Base-by-base conservation (phyloP, 2,329 filamentous ascomycete species). In the Aspergillus phoenicis region DNA sequence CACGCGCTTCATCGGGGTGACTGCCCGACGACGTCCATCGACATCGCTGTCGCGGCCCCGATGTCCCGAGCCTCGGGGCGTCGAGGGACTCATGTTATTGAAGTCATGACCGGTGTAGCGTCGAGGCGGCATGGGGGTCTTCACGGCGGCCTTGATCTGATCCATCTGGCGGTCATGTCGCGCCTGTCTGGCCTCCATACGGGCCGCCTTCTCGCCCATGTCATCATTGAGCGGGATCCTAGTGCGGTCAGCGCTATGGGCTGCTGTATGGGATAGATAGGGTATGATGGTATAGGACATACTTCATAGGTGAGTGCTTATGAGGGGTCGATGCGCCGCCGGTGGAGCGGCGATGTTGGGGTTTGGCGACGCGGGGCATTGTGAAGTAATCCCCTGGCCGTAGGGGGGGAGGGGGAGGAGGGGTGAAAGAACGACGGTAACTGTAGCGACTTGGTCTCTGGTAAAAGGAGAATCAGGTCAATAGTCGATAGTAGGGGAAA, bases 181-280 rank as follows among this genome's bases (percentile, higher is more conserved):
- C 36, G 91, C 92, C 79, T 96, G 91, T 71, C 95, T 89, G 63
- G 91, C 93, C 73, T 95, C 90, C 71, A 94, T 83, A 53, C 95
- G 90, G 69, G 89, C 89, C 52, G 93, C 93, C 78, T 96, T 97
- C 80, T 99, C 95, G 69, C 89, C 87, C 62, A 87, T 89, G 83
- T 99, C 95, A 81, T 99, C 95, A 81, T 98, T 98, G 64, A 99
- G 86, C 38, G 95, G 93, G 62, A 99, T 96, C 75, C 92, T 96
- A 58, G 59, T 38, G 70, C 49, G 15, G 61, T 67, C 38, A 69
- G 66, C 58, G 58, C 30, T 45, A 39, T 49, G 30, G 38, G 33
- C 24, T 17, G 26, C 22, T 13, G 15, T 30, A 17, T 20, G 1
- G 8, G 38, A 10, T 8, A 41, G 30, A 48, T 33, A 15, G 36